Evolutionary conservation across 805 yeast genomes (phyloP).

Genomic region (Metschnikowia henanensis): DNA sequence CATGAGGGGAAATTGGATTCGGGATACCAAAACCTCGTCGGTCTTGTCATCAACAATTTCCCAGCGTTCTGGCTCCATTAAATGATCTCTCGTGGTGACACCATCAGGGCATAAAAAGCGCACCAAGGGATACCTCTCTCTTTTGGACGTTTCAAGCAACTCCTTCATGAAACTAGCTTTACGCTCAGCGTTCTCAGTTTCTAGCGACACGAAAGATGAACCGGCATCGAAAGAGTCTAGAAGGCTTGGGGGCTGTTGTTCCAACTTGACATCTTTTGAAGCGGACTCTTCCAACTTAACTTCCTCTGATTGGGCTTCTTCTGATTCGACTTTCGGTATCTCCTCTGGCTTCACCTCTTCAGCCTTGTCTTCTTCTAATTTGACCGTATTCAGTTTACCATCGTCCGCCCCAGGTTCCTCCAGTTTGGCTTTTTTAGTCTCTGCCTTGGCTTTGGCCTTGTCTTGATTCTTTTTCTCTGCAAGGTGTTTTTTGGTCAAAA

Average conservation of each 20-base stretch:
- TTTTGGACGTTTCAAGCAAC: conserved; percentile 44
- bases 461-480: neutral
- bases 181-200: conserved; percentile 35
- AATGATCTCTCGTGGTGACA: conserved; percentile 61
- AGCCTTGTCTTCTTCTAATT: neutral
- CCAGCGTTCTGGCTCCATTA: conserved; percentile 85
- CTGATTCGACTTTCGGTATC: no score
- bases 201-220: neutral
- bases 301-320: no score
- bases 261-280: neutral
- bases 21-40: conserved; percentile 47
- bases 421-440: no score
- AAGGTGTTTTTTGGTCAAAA: conserved; percentile 7
- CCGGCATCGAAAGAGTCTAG: neutral
- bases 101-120: conserved; percentile 73
- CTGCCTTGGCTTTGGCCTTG: neutral
- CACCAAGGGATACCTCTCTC: conserved; percentile 68
- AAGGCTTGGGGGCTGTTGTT: neutral
- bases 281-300: neutral
- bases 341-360: neutral
- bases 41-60: conserved; percentile 73
- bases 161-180: conserved; percentile 47
- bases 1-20: conserved; percentile 63
- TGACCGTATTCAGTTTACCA: no score
- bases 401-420: no score